Conservation (phyloP, 139 green algal species). For the Auxenochlorella pyrenoidosa region DNA sequence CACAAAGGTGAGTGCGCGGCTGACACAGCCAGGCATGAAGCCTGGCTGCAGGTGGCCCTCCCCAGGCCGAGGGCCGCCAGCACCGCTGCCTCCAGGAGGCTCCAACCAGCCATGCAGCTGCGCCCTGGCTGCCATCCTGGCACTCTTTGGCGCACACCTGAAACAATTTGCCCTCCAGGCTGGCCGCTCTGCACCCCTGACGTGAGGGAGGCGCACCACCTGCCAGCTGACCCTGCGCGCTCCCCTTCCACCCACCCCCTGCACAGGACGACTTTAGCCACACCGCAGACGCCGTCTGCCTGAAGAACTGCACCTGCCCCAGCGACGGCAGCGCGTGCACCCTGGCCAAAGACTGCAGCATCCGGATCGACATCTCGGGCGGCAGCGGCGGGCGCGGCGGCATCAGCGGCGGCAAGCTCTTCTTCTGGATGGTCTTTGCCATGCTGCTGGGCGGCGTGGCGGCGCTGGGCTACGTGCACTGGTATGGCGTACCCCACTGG, state of each 20-base stretch:
- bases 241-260: neutral
- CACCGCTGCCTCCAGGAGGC: no score
- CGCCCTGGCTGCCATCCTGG: no score
- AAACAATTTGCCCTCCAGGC: neutral
- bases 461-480: slow-evolving; percentile 9
- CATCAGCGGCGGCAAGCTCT: neutral
- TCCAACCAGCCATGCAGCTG: no score
- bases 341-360: slow-evolving; percentile 24
- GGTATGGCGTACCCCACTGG: slow-evolving; percentile 34
- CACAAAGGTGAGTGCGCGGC: slow-evolving; percentile 27
- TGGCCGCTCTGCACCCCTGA: neutral
- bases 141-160: neutral
- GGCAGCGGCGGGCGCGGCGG: neutral
- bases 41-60: no score
- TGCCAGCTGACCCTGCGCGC: neutral
- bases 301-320: slow-evolving; percentile 45
- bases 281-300: neutral
- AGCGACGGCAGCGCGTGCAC: slow-evolving; percentile 34
- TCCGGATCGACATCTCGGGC: slow-evolving; percentile 5
- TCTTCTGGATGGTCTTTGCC: slow-evolving; percentile 11
- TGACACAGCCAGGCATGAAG: no score
- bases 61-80: no score
- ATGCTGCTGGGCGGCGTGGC: slow-evolving; percentile 3
- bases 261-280: slow-evolving; percentile 33
- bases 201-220: no score